phyloP scores from a whole-genome alignment of 345 rosid species.

The Litchi chinensis region DNA sequence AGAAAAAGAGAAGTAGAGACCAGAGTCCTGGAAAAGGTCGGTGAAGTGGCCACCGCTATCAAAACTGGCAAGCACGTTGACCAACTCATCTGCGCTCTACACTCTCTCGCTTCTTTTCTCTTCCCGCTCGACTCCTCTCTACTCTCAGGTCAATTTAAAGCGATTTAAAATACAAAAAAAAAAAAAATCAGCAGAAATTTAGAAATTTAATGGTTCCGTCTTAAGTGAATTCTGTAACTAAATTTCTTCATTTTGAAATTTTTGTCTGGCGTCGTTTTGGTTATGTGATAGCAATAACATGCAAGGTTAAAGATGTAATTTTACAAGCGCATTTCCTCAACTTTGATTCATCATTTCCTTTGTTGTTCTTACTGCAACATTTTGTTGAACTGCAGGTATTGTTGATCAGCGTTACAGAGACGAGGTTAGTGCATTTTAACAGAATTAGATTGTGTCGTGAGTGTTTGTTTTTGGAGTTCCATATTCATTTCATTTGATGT shows the following conservation, averaged over 20 bases:
- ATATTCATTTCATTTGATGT: constrained; percentile 4
- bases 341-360: background rate
- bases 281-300: background rate
- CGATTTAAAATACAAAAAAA: background rate
- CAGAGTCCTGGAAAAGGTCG: constrained; percentile 50
- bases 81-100: constrained; percentile 70
- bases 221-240: background rate
- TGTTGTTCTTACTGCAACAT: background rate
- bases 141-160: constrained; percentile 47
- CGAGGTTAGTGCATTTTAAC: constrained; percentile 43
- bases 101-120: constrained; percentile 73
- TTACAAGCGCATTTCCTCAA: background rate
- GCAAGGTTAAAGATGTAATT: background rate
- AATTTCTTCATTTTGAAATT: background rate
- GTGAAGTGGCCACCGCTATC: constrained; percentile 55
- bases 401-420: constrained; percentile 54
- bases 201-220: background rate
- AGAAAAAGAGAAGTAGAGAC: constrained; percentile 30
- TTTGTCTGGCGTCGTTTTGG: background rate
- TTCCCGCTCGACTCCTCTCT: constrained; percentile 66
- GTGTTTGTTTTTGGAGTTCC: background rate
- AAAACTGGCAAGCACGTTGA: constrained; percentile 69
- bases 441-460: background rate
- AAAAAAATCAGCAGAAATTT: background rate
- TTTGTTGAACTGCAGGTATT: constrained; percentile 43